Evolutionary conservation across 768 basidiomycete genomes (phyloP), one percentile per base, ranked within the genome.

Genomic region (Macrolepiota fuliginosa): DNA sequence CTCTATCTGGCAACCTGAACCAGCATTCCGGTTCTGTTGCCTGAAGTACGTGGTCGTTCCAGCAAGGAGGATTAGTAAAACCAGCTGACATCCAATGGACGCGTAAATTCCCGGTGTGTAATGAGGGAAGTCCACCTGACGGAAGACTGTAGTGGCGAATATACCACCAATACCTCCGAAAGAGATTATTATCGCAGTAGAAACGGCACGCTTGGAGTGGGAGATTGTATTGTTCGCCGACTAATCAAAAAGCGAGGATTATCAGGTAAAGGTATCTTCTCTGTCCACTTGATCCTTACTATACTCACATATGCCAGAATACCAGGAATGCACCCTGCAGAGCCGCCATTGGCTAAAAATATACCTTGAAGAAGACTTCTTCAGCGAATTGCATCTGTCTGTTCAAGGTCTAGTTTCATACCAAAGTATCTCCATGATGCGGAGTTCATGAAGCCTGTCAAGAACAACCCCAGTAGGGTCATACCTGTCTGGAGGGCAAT

Each of bases 91-190:
- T 12, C 65, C 75, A 45, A 82, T 75, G 7, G 80, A 77, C n/a
- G 74, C 74, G 63, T 77, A 77, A 15, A 83, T 77, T 2, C 82
- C 82, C 37, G 81, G 80, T 15, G 77, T 67, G 67, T 32, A 32
- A 32, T 65, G 70, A 6, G 82, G 81, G 58, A 69, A 73, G 62
- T 83, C 82, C 37, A 64, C 65, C 65, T 84, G 76, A 9, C 79
- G 79, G 62, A 32, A 32, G 15, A 79, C 71, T 1, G 77, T 76
- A 29, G 80, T 32, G 3, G 29, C 29, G 7, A 81, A 71, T 7
- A 82, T 76, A 19, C 81, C 81, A 32, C 81, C 82, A 40, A 80
- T 64, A n/a, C 79, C 79, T 19, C 77, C 79, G 49, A 80, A 81
- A n/a, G 77, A 76, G 42, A 81, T 68, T n/a, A 32, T 72, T 17